Conservation (phyloP, 768 basidiomycete species). For the Pleurotus djamor region DNA sequence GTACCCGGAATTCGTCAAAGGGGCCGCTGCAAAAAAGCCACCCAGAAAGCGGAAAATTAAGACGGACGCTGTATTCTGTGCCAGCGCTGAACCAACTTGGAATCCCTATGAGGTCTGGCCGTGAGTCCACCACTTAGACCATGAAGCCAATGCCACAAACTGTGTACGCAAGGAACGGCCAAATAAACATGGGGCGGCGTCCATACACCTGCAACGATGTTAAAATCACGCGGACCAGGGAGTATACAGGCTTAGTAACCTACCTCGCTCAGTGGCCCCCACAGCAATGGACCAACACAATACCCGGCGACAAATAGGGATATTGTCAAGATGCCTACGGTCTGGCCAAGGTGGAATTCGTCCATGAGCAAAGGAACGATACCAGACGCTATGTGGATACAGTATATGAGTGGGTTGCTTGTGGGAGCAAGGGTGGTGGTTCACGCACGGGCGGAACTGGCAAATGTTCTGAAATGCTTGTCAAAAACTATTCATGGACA, state of each 20-base stretch:
- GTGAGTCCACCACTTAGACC: too few species aligned
- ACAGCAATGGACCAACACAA: constrained; percentile 58
- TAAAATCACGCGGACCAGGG: constrained; percentile 30
- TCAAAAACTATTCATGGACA: not conserved
- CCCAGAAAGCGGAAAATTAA: constrained; percentile 71
- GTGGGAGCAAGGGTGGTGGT: not conserved
- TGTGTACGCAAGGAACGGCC: constrained; percentile 54
- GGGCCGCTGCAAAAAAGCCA: constrained; percentile 67
- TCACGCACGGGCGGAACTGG: constrained; percentile 51
- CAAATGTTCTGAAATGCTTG: constrained; percentile 46
- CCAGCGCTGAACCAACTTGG: constrained; percentile 61
- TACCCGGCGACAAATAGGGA: constrained; percentile 72
- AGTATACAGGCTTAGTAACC: not conserved
- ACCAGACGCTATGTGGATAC: constrained; percentile 34
- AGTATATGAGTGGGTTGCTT: not conserved
- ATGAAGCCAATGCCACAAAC: constrained; percentile 22
- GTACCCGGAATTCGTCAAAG: constrained; percentile 68
- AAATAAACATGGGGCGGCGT: constrained; percentile 55
- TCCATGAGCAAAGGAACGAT: constrained; percentile 40
- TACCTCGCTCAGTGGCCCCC: constrained; percentile 41
- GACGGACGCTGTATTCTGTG: constrained; percentile 60
- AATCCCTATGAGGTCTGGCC: constrained; percentile 37
- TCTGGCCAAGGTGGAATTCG: constrained; percentile 46
- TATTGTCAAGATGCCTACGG: constrained; percentile 52
- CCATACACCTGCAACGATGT: constrained; percentile 49